These are phyloP conservation scores for Elsinoe fawcettii DNA, from an alignment of 2,329 filamentous ascomycete species.

Conservation along the genomic window DNA sequence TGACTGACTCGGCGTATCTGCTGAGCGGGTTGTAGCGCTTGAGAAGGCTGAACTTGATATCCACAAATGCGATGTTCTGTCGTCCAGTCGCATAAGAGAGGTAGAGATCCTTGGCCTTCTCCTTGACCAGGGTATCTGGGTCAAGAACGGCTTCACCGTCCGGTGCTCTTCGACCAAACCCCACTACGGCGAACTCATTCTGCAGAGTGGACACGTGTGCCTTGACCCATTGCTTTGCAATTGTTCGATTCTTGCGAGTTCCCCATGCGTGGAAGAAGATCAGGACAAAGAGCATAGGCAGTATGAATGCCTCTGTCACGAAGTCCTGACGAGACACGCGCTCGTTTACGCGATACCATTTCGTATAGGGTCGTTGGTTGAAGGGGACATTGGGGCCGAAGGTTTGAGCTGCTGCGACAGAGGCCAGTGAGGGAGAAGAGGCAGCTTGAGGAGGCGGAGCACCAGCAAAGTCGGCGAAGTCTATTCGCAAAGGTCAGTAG, in stretches of 20 bases:
- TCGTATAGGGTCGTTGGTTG: conserved; percentile 63
- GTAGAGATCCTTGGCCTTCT: conserved; percentile 83
- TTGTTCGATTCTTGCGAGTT: conserved; percentile 67
- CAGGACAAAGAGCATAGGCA: conserved; percentile 66
- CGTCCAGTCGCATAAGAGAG: conserved; percentile 81
- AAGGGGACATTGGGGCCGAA: conserved; percentile 36
- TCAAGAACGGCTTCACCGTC: conserved; percentile 40
- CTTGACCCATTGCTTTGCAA: conserved; percentile 71
- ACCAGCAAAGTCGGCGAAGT: conserved; percentile 89
- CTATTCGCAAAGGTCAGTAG: conserved; percentile 39
- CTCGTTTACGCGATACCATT: conserved; percentile 97
- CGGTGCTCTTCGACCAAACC: conserved; percentile 52
- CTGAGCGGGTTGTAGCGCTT: conserved; percentile 80
- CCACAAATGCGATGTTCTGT: conserved; percentile 85
- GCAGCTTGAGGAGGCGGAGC: conserved; percentile 58
- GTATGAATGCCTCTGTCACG: conserved; percentile 73
- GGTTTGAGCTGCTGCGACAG: conserved; percentile 37
- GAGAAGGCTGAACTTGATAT: conserved; percentile 70
- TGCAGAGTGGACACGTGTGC: conserved; percentile 64
- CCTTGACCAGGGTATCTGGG: conserved; percentile 61
- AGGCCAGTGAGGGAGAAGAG: conserved; percentile 49
- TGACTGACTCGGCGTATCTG: conserved; percentile 56
- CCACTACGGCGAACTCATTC: conserved; percentile 79
- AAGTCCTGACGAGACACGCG: conserved; percentile 79
- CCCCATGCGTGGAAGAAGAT: conserved; percentile 76